Evolutionary conservation across 805 yeast species (phyloP).

Genomic region (Saccharomyces mikatae): DNA sequence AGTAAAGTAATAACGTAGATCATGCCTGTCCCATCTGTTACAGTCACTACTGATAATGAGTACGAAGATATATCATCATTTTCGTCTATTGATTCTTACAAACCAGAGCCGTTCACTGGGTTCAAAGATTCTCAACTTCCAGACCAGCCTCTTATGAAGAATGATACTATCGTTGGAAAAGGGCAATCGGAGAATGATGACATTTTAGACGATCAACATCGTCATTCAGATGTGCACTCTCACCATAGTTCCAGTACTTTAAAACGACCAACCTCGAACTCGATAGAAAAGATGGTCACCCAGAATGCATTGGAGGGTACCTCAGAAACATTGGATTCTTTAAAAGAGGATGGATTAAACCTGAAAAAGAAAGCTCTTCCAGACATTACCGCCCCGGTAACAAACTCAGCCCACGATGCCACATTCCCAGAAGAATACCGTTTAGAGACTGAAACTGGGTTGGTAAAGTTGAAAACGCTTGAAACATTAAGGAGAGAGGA

Average conservation of each 20-base stretch:
- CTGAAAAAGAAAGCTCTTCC: constrained; percentile 10
- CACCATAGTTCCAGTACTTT: constrained; percentile 9
- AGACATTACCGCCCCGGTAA: constrained; percentile 18
- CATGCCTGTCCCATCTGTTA: background rate
- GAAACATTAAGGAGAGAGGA: constrained; percentile 42
- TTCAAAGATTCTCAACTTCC: background rate
- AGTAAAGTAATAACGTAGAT: background rate
- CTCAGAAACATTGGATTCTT: constrained; percentile 20
- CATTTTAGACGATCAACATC: background rate
- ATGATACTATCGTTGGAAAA: background rate
- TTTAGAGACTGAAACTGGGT: constrained; percentile 57
- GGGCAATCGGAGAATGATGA: background rate
- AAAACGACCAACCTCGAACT: constrained; percentile 10
- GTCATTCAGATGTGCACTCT: background rate
- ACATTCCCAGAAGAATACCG: constrained; percentile 63
- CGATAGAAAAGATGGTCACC: constrained; percentile 17
- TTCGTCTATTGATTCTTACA: constrained; percentile 21
- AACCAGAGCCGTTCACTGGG: constrained; percentile 22
- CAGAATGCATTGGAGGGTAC: constrained; percentile 18
- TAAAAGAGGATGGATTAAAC: constrained; percentile 12
- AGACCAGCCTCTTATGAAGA: background rate
- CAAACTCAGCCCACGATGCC: constrained; percentile 5
- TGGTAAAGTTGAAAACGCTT: constrained; percentile 51
- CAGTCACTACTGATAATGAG: constrained; percentile 11
- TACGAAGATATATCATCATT: constrained; percentile 25